Evolutionary conservation across 768 basidiomycete species (phyloP), one percentile per base, ranked within the genome.

Genomic region (Exidia glandulosa): DNA sequence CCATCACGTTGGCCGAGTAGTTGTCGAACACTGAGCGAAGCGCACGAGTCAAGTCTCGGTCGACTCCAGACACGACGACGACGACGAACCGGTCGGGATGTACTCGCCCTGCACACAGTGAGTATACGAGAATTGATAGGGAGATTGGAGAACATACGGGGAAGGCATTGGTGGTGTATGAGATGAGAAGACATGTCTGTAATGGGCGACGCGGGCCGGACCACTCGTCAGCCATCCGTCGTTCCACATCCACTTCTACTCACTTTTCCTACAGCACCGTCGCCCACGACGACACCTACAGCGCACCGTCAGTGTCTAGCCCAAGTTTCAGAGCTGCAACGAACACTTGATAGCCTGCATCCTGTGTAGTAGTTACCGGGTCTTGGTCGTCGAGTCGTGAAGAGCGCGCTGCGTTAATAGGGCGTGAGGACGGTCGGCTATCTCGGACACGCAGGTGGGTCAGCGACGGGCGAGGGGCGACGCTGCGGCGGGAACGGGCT

Each of bases 191-290:
- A 75, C 96, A 99, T 59, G 96, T 98, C 96, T 98, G 68, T 31
- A 32, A 56, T n/a, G n/a, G n/a, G n/a, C n/a, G 60, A 60, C 58
- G 58, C 41, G 31, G 32, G 60, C 64, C 64, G 66, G 70, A 70
- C 5, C 30, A 29, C 31, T 60, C 52, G 23, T 32, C 54, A 36
- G 57, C 32, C 36, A 25, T 27, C 23, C 13, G 10, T 25, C 33
- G 32, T 7, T 16, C 27, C 27, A 59, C 29, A 30, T 32, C n/a
- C 25, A n/a, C 30, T 48, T 55, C 58, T 50, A 74, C 83, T 69
- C 67, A 86, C 93, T 89, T 96, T 97, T 72, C 94, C 94, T 67
- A 96, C 94, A 61, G 94, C 94, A 83, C 94, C 94, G 79, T 97
- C 94, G 70, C 94, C 94, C 57, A 97, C 94, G 69, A 97, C 94